Conservation (phyloP, 2,329 filamentous ascomycete genomes). For the Aspergillus sergii region DNA sequence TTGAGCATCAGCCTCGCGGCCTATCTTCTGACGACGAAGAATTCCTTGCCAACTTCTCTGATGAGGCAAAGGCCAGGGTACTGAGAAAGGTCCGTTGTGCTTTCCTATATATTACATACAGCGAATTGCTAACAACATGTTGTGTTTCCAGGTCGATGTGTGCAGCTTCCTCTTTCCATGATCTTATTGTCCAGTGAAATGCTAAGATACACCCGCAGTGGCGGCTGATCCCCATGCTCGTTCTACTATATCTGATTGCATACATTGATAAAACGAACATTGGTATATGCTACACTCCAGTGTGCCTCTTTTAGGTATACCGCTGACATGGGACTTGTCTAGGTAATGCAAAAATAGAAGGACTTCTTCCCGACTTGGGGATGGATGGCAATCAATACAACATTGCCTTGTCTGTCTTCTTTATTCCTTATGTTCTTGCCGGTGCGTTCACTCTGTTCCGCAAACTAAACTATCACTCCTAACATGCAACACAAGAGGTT, state of each 20-base stretch:
- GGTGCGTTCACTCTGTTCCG: conserved; percentile 55
- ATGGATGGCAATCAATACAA: conserved; percentile 70
- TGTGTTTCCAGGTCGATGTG: not conserved
- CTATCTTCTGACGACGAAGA: conserved; percentile 29
- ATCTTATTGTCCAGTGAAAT: not conserved
- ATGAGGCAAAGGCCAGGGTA: conserved; percentile 25
- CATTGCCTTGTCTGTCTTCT: conserved; percentile 74
- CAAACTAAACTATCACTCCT: not conserved
- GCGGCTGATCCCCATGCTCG: conserved; percentile 20
- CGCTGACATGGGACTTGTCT: not conserved
- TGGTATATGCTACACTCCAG: conserved; percentile 3
- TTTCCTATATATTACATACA: not conserved
- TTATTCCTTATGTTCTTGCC: conserved; percentile 75
- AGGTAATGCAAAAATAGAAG: conserved; percentile 60
- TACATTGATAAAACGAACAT: conserved; percentile 24
- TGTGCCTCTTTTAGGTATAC: not conserved
- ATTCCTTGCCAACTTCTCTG: conserved; percentile 30
- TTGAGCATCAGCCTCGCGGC: conserved; percentile 13
- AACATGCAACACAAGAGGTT: conserved; percentile 23
- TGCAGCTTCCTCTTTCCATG: not conserved
- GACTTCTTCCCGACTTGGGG: conserved; percentile 57
- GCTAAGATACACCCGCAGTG: not conserved
- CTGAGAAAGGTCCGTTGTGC: conserved; percentile 18
- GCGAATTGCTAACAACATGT: not conserved
- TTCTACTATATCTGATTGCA: conserved; percentile 20